Conservation (phyloP, 768 basidiomycete genomes). For the Termitomyces sp. region DNA sequence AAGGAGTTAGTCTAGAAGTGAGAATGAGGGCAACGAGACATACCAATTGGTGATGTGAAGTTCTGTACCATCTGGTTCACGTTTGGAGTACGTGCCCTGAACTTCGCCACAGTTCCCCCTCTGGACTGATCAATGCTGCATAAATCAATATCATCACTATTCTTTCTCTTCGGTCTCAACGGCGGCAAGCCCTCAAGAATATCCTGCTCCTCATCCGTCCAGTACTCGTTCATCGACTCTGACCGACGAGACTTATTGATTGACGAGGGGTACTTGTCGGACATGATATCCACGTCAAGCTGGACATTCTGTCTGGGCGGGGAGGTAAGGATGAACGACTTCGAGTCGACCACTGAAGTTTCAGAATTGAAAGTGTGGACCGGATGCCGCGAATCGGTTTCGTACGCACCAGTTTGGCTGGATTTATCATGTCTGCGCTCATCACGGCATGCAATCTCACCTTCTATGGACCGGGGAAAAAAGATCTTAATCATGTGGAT, state of each 20-base stretch:
- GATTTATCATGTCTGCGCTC: constrained; percentile 32
- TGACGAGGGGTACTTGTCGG: constrained; percentile 11
- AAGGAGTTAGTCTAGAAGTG: neutral
- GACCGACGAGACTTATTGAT: neutral
- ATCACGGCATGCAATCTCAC: constrained; percentile 52
- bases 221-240: constrained; percentile 19
- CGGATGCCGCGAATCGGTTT: constrained; percentile 15
- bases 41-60: constrained; percentile 70
- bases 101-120: constrained; percentile 39
- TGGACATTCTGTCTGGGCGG: constrained; percentile 24
- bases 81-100: constrained; percentile 26
- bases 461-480: constrained; percentile 73
- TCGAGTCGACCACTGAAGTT: constrained; percentile 6
- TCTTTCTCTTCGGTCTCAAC: constrained; percentile 37
- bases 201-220: constrained; percentile 26
- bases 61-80: constrained; percentile 52
- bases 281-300: constrained; percentile 13
- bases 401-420: constrained; percentile 16
- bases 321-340: constrained; percentile 28
- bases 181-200: constrained; percentile 21
- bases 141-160: constrained; percentile 30
- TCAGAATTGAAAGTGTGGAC: constrained; percentile 7
- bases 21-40: constrained; percentile 10
- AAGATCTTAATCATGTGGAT: constrained; percentile 50
- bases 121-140: constrained; percentile 30